phyloP scores from a whole-genome alignment of 2,329 filamentous ascomycete species.

The Penicillium brasilianum region DNA sequence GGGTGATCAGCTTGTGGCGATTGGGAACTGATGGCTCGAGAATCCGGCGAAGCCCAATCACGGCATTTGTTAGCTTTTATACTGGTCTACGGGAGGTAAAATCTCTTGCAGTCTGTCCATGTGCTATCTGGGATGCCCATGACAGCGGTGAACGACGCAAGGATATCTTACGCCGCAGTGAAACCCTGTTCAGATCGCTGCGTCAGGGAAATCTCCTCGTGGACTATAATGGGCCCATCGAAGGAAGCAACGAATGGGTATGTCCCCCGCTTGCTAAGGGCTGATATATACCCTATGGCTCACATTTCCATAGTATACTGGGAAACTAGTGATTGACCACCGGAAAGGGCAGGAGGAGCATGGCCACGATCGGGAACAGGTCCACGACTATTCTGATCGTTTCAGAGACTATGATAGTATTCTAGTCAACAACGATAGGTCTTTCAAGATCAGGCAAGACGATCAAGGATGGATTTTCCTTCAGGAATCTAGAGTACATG shows the following conservation, averaged over 20 bases:
- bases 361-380: too few relatives aligned
- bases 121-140: neutral
- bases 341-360: neutral
- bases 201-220: neutral
- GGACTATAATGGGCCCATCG: neutral
- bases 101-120: neutral
- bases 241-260: neutral
- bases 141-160: neutral
- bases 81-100: neutral
- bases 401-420: neutral
- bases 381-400: neutral
- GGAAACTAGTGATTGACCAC: neutral
- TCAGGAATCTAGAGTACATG: too few relatives aligned
- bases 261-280: too few relatives aligned
- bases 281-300: neutral
- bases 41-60: neutral
- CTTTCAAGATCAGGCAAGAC: too few relatives aligned
- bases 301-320: neutral
- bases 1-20: neutral
- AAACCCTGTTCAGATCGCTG: neutral
- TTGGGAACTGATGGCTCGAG: neutral
- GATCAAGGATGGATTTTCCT: too few relatives aligned
- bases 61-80: neutral
- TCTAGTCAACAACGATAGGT: neutral
- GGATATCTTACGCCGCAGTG: neutral